Conservation (phyloP, 208 protist genomes). For the Crithidia expoeki region DNA sequence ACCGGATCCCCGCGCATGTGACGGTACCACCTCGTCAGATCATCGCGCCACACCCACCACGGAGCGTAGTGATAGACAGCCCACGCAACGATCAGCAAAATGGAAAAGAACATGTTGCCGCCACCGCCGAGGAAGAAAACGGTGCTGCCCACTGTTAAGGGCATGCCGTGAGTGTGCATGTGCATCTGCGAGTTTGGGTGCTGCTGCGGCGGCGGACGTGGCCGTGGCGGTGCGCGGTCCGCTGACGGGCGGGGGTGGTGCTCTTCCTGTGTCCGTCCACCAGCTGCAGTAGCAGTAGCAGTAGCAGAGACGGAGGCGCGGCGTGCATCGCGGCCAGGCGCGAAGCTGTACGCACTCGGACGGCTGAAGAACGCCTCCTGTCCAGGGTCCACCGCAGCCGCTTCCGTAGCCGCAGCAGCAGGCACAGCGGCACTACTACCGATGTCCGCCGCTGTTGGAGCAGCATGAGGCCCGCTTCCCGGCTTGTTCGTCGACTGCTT, state of each 20-base stretch:
- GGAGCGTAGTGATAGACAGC: slow-evolving; percentile 53
- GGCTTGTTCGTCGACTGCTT: slow-evolving; percentile 14
- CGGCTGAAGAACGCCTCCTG: slow-evolving; percentile 31
- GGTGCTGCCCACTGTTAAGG: slow-evolving; percentile 47
- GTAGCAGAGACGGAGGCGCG: background rate
- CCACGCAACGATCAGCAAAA: slow-evolving; percentile 41
- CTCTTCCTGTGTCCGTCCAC: slow-evolving; percentile 12
- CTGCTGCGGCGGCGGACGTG: slow-evolving; percentile 29
- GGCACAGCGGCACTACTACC: background rate
- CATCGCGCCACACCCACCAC: slow-evolving; percentile 42
- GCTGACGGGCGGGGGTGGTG: slow-evolving; percentile 50
- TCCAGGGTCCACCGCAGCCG: slow-evolving; percentile 3
- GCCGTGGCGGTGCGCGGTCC: slow-evolving; percentile 50
- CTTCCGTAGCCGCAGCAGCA: background rate
- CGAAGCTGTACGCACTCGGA: slow-evolving; percentile 32
- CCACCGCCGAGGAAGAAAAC: slow-evolving; percentile 58
- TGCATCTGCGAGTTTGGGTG: slow-evolving; percentile 23
- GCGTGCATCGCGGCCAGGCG: slow-evolving; percentile 10
- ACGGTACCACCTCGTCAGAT: slow-evolving; percentile 10
- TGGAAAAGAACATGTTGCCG: slow-evolving; percentile 34
- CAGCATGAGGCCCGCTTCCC: background rate
- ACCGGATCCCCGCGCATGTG: slow-evolving; percentile 11
- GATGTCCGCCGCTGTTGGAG: slow-evolving; percentile 2
- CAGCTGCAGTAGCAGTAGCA: background rate
- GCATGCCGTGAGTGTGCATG: slow-evolving; percentile 33